Evolutionary conservation across 208 protist species (phyloP), one percentile per base, ranked within the genome.

Genomic region (Trypanosoma caninum): DNA sequence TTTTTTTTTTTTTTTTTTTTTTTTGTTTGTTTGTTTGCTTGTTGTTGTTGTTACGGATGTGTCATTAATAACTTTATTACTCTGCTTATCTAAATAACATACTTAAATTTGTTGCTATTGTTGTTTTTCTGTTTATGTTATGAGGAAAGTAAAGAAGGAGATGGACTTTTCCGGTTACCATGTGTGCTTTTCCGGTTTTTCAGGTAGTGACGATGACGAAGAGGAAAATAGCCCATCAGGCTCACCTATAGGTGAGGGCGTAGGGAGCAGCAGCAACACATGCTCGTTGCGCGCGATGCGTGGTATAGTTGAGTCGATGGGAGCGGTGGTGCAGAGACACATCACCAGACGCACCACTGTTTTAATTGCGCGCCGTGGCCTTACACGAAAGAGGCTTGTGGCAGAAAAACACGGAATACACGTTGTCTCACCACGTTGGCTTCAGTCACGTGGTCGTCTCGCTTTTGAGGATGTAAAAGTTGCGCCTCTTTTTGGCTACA

Each of bases 301-400:
- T 10, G 57, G 35, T 0, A 37, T 78, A 2, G 44, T 68, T 1
- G 31, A 47, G 2, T 33, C 59, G 8, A 61, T 76, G 38, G 76
- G 76, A 1, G 73, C 75, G 0, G 52, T 44, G 2, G 59, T 84
- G 25, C 70, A 84, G 27, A 27, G 64, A 2, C 48, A 76, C 9
- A 66, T 89, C 8, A 77, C 67, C 46, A 65, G 46, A 35, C 53
- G 61, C 3, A 93, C 82, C 6, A 60, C 40, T 20, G 65, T 89
- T 38, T 54, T 94, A 14, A 75, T 94, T n/a, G 80, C 87, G 3
- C 50, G 74, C 10, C 70, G 71, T 33, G 87, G 87, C 2, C 75
- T 91, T 40, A 91, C 80, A 13, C 50, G 42, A 31, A 94, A 91
- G 69, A 78, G 87, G 7, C 50, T 94, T 4, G 71, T 82, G 30